phyloP scores from a whole-genome alignment of 2,329 filamentous ascomycete genomes.

The Sporothrix globosa region DNA sequence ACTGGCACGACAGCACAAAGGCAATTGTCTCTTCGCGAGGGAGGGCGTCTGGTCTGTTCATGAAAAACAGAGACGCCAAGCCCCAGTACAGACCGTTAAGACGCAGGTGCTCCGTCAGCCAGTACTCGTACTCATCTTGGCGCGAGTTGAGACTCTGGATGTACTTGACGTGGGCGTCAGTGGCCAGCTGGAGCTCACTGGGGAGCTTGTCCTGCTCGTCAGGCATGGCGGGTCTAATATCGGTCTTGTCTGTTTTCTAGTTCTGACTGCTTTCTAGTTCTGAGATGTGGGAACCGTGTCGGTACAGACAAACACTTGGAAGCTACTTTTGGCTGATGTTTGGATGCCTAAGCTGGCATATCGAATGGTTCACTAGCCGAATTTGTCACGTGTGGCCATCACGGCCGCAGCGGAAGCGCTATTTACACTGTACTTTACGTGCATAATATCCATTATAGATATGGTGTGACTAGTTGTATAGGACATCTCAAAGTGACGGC shows the following conservation, averaged over 20 bases:
- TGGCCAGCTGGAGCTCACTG: slow-evolving; percentile 52
- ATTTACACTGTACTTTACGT: too few species aligned
- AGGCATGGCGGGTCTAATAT: slow-evolving; percentile 41
- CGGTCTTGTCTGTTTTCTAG: not conserved
- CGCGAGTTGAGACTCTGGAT: slow-evolving; percentile 89
- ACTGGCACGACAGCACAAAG: slow-evolving; percentile 94
- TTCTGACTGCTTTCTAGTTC: not conserved
- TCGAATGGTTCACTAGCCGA: not conserved
- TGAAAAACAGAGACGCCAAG: slow-evolving; percentile 81
- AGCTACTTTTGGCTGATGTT: not conserved
- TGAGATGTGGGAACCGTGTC: not conserved
- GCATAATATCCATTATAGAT: too few species aligned
- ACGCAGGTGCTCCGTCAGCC: slow-evolving; percentile 94
- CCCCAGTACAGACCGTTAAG: slow-evolving; percentile 98
- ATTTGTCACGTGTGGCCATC: not conserved
- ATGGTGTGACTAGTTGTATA: too few species aligned
- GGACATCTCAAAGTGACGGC: too few species aligned
- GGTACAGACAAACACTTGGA: not conserved
- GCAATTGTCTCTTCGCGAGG: slow-evolving; percentile 80
- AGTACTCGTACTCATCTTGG: slow-evolving; percentile 95
- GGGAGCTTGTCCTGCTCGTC: slow-evolving; percentile 41
- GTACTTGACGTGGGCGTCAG: slow-evolving; percentile 77
- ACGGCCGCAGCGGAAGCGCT: too few species aligned
- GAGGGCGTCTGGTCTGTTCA: slow-evolving; percentile 78
- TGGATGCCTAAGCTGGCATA: slow-evolving; percentile 19